Evolutionary conservation across 768 basidiomycete species (phyloP).

Genomic region (Clavaria fumosa): DNA sequence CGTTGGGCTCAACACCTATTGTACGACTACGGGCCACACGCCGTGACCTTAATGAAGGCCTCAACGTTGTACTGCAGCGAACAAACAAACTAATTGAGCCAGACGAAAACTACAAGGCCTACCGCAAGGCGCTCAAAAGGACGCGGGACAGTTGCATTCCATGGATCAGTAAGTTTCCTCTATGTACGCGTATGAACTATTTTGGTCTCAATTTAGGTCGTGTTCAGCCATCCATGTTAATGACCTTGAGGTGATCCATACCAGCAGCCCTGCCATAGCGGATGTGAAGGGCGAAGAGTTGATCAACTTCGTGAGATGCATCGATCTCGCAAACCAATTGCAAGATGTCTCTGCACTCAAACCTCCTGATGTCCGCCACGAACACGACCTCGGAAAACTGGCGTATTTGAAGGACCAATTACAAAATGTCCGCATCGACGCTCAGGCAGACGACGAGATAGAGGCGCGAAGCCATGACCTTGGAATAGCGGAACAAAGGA

Average conservation of each 20-base stretch:
- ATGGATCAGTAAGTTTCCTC: not conserved
- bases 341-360: not conserved
- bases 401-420: slow-evolving; percentile 10
- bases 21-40: not conserved
- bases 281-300: not conserved
- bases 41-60: not conserved
- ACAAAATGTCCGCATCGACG: slow-evolving; percentile 14
- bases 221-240: not conserved
- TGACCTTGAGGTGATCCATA: not conserved
- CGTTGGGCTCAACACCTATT: not conserved
- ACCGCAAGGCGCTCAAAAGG: not conserved
- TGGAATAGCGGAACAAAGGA: slow-evolving; percentile 17
- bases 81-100: not conserved
- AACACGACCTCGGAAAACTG: not conserved
- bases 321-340: not conserved
- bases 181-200: not conserved
- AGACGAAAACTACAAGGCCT: not conserved
- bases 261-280: not conserved
- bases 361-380: not conserved
- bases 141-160: not conserved
- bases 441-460: slow-evolving; percentile 20
- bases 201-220: not conserved
- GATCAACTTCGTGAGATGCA: not conserved
- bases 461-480: slow-evolving; percentile 19
- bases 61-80: not conserved